Conservation (phyloP, 495 filamentous ascomycete species). For the Penicillium macrosclerotiorum region DNA sequence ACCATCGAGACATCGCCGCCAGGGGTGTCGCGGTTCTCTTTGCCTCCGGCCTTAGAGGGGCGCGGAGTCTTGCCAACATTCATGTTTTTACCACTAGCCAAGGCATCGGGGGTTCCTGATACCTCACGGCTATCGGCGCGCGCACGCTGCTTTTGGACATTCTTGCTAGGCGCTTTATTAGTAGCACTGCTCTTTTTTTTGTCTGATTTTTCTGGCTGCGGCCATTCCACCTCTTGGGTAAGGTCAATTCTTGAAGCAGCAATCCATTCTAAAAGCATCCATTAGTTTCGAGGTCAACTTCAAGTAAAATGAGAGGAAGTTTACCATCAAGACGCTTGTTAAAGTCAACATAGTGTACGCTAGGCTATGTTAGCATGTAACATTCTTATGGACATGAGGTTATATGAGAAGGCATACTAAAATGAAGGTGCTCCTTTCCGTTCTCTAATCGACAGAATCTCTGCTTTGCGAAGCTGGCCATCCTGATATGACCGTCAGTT, state of each 20-base stretch:
- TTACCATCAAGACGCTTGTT: slow-evolving; percentile 92
- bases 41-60: slow-evolving; percentile 59
- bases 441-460: slow-evolving; percentile 85
- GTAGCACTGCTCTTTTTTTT: slow-evolving; percentile 58
- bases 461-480: slow-evolving; percentile 82
- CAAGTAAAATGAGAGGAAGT: neutral
- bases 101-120: slow-evolving; percentile 56
- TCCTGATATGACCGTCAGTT: slow-evolving; percentile 51
- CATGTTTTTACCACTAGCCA: slow-evolving; percentile 49
- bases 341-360: slow-evolving; percentile 97
- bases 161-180: slow-evolving; percentile 50
- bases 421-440: slow-evolving; percentile 81
- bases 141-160: slow-evolving; percentile 48
- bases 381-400: neutral
- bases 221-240: slow-evolving; percentile 72
- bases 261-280: slow-evolving; percentile 74
- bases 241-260: slow-evolving; percentile 78
- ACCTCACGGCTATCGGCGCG: slow-evolving; percentile 54
- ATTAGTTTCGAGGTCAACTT: slow-evolving; percentile 14
- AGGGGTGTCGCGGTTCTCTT: slow-evolving; percentile 55
- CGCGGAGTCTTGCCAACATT: slow-evolving; percentile 46
- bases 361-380: slow-evolving; percentile 29
- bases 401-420: slow-evolving; percentile 52
- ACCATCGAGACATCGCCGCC: slow-evolving; percentile 33
- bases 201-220: slow-evolving; percentile 65